These are phyloP conservation scores for Didymella sp. DNA, from an alignment of 2,329 filamentous ascomycete species.

Conservation along the genomic window DNA sequence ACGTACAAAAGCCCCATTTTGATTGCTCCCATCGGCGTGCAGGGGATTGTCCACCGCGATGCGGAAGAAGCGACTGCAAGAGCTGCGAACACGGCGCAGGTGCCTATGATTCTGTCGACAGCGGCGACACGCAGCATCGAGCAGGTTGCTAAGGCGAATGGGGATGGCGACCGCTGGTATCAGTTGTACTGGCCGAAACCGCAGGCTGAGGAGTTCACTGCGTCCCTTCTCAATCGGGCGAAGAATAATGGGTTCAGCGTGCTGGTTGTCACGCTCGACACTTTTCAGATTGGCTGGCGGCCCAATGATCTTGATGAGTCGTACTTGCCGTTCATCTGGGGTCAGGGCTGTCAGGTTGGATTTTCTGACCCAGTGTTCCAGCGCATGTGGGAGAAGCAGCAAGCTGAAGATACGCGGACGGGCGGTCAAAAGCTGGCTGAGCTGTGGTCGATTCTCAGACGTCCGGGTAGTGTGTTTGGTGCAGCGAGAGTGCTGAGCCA, in stretches of 20 bases:
- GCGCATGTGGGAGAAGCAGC: conserved; percentile 40
- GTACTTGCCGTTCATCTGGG: conserved; percentile 65
- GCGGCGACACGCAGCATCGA: conserved; percentile 70
- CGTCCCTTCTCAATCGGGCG: conserved; percentile 67
- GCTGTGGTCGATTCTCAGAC: conserved; percentile 47
- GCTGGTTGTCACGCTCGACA: conserved; percentile 76
- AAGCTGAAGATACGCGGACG: conserved; percentile 42
- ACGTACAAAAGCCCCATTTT: conserved; percentile 62
- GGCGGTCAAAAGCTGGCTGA: conserved; percentile 44
- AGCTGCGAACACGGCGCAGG: conserved; percentile 65
- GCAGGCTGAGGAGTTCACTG: conserved; percentile 68
- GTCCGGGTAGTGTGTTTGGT: conserved; percentile 45
- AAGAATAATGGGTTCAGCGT: conserved; percentile 68
- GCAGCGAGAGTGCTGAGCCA: conserved; percentile 45
- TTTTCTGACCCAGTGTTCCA: conserved; percentile 50
- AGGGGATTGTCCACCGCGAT: conserved; percentile 70
- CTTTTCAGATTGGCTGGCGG: conserved; percentile 72
- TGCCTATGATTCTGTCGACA: conserved; percentile 73
- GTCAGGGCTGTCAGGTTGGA: conserved; percentile 45
- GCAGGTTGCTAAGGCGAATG: conserved; percentile 67
- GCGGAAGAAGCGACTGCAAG: conserved; percentile 69
- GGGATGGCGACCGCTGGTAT: conserved; percentile 69
- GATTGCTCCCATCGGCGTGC: conserved; percentile 73
- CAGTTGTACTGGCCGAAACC: conserved; percentile 79
- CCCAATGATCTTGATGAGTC: conserved; percentile 70